Base-by-base conservation (phyloP, 805 yeast species). In the Novakomyces olei region DNA sequence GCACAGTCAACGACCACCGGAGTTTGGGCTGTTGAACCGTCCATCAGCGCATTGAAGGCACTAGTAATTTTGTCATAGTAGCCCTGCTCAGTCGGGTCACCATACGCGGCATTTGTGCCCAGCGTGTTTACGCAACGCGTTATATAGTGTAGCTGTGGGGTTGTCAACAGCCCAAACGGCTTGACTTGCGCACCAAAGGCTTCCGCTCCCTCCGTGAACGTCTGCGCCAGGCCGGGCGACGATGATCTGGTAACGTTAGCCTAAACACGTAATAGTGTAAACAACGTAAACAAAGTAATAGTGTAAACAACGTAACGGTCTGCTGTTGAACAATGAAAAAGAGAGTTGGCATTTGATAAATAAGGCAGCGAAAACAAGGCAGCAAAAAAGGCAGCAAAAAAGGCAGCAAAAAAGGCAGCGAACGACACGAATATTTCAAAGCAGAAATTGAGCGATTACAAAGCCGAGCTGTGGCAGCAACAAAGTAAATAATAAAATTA, bases 121-220 rank as follows among this genome's bases (percentile, higher is more conserved):
- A 49, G 38, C 33, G 79, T 81, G 52, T 83, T 88, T 42, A 61
- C 57, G 18, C 72, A 60, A 40, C 85, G 64, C 4, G 81, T 80
- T 33, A 83, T 51, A 47, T 78, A 88, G 53, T 88, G 98, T 44
- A 88, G 63, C 51, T 88, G 92, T 3, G 98, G 98, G 2, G 98
- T 88, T 8, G 96, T 81, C 36, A 80, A 57, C 36, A 74, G 55
- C 5, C 81, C 81, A 45, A 60, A 69, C 50, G 79, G 70, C 18
- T 55, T 44, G 38, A 49, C 57, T 17, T 45, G 44, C 1, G 71
- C 59, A 1, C 64, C 63, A 26, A 66, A 44, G 1, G 65, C 57
- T 18, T 57, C 51, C 27, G 76, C 49, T 0, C 92, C 85, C 32
- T 66, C 76, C 32, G 60, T 55, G 2, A 77, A 61, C n/a, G 79